These are phyloP conservation scores for Cercospora brassicicola DNA, from an alignment of 2,329 filamentous ascomycete species.

Conservation along the genomic window DNA sequence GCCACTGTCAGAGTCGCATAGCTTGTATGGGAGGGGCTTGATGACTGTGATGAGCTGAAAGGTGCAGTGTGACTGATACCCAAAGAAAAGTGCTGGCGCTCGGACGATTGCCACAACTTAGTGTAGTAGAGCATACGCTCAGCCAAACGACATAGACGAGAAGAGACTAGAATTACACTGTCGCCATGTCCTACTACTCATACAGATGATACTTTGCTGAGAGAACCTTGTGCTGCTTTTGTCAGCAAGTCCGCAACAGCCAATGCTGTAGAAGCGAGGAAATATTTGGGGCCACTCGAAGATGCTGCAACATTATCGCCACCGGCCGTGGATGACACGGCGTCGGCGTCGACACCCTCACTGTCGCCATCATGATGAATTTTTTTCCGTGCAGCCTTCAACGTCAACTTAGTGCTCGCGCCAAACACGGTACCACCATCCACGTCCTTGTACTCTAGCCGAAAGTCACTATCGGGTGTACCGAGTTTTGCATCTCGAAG, in stretches of 20 bases:
- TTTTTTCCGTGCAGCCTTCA: constrained; percentile 4
- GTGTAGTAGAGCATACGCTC: neutral
- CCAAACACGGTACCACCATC: constrained; percentile 27
- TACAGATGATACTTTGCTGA: neutral
- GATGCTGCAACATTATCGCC: neutral
- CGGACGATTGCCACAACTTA: neutral
- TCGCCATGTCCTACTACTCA: neutral
- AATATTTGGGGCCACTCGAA: neutral
- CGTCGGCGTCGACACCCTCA: neutral
- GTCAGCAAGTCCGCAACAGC: constrained; percentile 1
- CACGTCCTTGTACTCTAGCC: constrained; percentile 21
- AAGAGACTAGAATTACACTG: neutral
- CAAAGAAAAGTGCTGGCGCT: neutral
- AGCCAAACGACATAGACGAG: neutral
- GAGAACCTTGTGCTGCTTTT: neutral
- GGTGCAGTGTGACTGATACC: neutral
- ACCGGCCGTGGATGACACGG: neutral
- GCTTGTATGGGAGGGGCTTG: neutral
- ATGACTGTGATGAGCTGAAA: neutral
- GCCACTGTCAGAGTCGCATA: neutral
- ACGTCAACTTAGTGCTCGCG: constrained; percentile 11
- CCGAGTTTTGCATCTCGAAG: neutral
- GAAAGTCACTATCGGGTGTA: constrained; percentile 1
- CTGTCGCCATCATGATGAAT: neutral
- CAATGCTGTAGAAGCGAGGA: neutral